Percentiles rank a stretch among this genome's conserved stretches.
Conservation (phyloP, 2,329 filamentous ascomycete species). For the Claviceps cyperi region DNA sequence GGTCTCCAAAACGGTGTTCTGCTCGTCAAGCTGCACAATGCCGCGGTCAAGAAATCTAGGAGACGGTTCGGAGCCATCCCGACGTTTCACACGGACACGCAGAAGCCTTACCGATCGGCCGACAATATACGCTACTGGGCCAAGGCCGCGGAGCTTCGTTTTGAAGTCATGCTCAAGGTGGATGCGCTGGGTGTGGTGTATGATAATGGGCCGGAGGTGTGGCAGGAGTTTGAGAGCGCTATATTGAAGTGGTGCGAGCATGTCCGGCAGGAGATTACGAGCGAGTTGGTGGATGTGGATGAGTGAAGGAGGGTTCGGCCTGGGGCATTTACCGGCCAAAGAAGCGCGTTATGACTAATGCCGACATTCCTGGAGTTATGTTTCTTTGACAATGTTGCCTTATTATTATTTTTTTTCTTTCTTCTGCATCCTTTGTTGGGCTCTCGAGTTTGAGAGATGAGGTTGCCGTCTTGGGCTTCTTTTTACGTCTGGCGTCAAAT, state of each 20-base stretch:
- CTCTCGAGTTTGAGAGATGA: background rate
- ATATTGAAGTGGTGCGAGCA: constrained; percentile 70
- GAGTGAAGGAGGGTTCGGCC: constrained; percentile 2
- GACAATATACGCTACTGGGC: constrained; percentile 94
- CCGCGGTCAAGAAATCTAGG: constrained; percentile 69
- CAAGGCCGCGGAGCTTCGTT: constrained; percentile 88
- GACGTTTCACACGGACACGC: constrained; percentile 78
- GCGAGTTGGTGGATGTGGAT: constrained; percentile 34
- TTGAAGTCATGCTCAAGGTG: constrained; percentile 71
- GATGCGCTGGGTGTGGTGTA: constrained; percentile 82
- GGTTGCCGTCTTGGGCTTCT: background rate
- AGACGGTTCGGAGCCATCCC: constrained; percentile 83
- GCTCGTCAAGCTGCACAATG: constrained; percentile 80
- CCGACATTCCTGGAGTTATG: constrained; percentile 2
- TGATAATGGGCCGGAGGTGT: constrained; percentile 51
- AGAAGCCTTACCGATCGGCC: constrained; percentile 83
- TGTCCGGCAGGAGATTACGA: constrained; percentile 69
- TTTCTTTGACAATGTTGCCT: background rate
- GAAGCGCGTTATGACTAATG: constrained; percentile 7
- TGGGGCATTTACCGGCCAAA: background rate
- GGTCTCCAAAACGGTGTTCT: constrained; percentile 65
- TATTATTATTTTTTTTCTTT: background rate
- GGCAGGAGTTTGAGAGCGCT: constrained; percentile 71
- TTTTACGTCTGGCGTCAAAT: background rate
- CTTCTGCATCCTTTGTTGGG: background rate